Base-by-base conservation (phyloP, 306 rosid genomes). In the Adenanthera pavonina region DNA sequence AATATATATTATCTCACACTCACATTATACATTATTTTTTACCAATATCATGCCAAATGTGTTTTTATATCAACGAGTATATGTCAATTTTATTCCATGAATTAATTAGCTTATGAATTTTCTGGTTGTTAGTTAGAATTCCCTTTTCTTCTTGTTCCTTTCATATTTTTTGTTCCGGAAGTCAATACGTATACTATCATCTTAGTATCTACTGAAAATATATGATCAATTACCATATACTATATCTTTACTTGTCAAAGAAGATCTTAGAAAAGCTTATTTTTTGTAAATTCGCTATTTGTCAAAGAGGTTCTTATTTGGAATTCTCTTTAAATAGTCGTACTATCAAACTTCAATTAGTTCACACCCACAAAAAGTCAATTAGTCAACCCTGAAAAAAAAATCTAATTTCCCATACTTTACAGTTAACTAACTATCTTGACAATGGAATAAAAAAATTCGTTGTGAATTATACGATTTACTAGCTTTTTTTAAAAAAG, bases 191-290 rank as follows among this genome's bases (percentile, higher is more conserved):
- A 34, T 10, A 25, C 40, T 1, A 35, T 20, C 14, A 20, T 52
- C 67, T 19, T 34, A n/a, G 59, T 34, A 8, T 20, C 3, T 6
- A 38, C 19, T 43, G 12, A 68, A 0, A 66, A 13, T 11, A 4
- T 43, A 33, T 17, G 61, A 34, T 8, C 11, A 66, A 33, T 25
- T 38, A 33, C 52, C 34, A n/a, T n/a, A n/a, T n/a, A n/a, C n/a
- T n/a, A 41, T 68, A 68, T 69, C 72, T 59, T 12, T 66, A 33
- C 48, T 0, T 4, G 72, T 72, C 57, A 72, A 57, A 60, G 17
- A n/a, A 70, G 40, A 79, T 74, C 69, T n/a, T 1, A 49, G 11
- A 0, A 14, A 38, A 44, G 34, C 12, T 47, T 8, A 2, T 46
- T 3, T 34, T 17, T 16, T 47, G 47, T 47, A 5, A 47, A 41